A percentile compares a stretch with the other conserved stretches of the same genome.
phyloP scores from a whole-genome alignment of 768 basidiomycete species.

The Kwoniella shandongensis region DNA sequence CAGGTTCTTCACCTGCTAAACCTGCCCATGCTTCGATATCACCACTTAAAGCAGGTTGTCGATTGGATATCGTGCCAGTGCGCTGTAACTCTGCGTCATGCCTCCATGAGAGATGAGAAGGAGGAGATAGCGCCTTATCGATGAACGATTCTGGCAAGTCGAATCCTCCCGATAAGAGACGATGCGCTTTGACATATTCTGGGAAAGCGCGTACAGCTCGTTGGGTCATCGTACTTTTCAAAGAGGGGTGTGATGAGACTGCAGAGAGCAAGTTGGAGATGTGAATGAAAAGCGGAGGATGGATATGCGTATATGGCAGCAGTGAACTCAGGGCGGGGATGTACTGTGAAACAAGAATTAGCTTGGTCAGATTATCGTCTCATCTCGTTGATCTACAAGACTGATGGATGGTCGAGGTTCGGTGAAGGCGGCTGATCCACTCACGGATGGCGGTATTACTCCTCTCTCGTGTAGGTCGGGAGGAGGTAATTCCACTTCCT shows the following conservation, averaged over 20 bases:
- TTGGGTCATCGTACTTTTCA: constrained; percentile 27
- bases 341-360: constrained; percentile 25
- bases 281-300: constrained; percentile 36
- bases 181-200: constrained; percentile 33
- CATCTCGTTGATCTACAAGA: too few species aligned
- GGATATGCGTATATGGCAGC: constrained; percentile 41
- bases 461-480: background rate
- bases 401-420: background rate
- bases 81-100: background rate
- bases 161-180: constrained; percentile 29
- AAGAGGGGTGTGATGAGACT: constrained; percentile 28
- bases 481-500: constrained; percentile 14
- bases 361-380: background rate
- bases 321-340: constrained; percentile 22
- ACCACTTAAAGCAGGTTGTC: constrained; percentile 19
- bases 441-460: constrained; percentile 1
- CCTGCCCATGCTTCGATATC: constrained; percentile 33
- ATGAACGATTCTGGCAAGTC: constrained; percentile 19
- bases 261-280: constrained; percentile 41
- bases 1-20: constrained; percentile 42
- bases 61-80: background rate
- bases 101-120: too few species aligned
- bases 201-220: constrained; percentile 19
- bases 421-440: background rate
- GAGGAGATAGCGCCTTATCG: too few species aligned